Base-by-base conservation (phyloP, 306 rosid species). In the Carpinus fangiana region DNA sequence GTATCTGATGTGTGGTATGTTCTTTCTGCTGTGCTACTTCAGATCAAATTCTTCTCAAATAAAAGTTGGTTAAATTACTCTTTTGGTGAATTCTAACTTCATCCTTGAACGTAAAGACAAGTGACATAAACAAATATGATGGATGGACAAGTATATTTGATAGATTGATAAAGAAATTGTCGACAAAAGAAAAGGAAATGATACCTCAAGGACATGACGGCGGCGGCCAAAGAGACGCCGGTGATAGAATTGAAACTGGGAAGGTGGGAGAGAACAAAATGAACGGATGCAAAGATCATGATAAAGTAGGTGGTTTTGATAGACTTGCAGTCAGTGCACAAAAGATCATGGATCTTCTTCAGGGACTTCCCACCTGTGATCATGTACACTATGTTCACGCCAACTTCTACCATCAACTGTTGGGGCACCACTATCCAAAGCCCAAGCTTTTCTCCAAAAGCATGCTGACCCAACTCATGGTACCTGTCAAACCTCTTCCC, bases 241-340 rank as follows among this genome's bases (percentile, higher is more conserved):
- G 85, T 72, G 62, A 86, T 83, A 74, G 89, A 83, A 65, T 86
- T 83, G 76, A 83, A 83, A 70, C 79, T 83, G 17, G 89, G 89
- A 14, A 86, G 81, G 57, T 86, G 89, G 20, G 87, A 83, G 8
- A 86, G 69, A 11, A 77, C 73, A 69, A 86, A 86, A 69, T 86
- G 87, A 4, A 80, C 85, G 0, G 89, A 71, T 8, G 81, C 73
- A 14, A 86, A 83, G 47, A 86, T 83, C 77, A 86, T 62, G 78
- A 83, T 83, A 79, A 83, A 86, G 77, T 80, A 83, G n/a, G 85
- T 73, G n/a, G 76, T 73, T 81, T 86, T 83, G 45, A 86, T 76
- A 28, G 85, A 61, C 26, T 80, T 77, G 67, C 87, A 81, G 16
- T 26, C 28, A 12, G 79, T 71, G 65, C 81, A 67, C 26, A 62